Evolutionary conservation across 2,329 filamentous ascomycete genomes (phyloP).

Genomic region (Ilyonectria robusta): DNA sequence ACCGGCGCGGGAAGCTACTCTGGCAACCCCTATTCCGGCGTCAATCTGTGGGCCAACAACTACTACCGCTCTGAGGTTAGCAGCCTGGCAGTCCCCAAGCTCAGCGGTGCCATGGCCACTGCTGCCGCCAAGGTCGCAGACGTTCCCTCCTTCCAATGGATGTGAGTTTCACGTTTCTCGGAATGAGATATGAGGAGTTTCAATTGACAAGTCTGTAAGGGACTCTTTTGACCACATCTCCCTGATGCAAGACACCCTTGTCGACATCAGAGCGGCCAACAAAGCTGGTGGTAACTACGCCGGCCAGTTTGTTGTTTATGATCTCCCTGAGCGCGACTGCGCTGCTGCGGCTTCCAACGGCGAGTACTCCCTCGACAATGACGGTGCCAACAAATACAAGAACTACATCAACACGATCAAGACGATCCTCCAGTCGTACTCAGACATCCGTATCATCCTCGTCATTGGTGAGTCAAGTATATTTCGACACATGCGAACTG

Average conservation of each 20-base stretch:
- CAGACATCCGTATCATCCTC: conserved; percentile 60
- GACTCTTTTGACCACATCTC: conserved; percentile 66
- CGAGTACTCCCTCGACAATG: conserved; percentile 65
- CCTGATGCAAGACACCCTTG: conserved; percentile 61
- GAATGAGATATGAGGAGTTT: rapidly evolving
- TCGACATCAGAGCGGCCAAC: conserved; percentile 58
- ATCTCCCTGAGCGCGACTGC: conserved; percentile 72
- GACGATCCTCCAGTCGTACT: conserved; percentile 57
- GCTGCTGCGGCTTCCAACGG: conserved; percentile 70
- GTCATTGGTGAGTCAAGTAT: conserved; percentile 55
- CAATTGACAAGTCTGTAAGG: conserved; percentile 48
- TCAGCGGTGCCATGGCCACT: conserved; percentile 69
- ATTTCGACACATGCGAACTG: rapidly evolving
- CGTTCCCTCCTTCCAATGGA: conserved; percentile 68
- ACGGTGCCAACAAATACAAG: conserved; percentile 69
- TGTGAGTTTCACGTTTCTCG: conserved; percentile 52
- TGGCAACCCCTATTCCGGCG: conserved; percentile 69
- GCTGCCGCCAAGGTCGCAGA: conserved; percentile 66
- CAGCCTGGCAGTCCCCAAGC: conserved; percentile 71
- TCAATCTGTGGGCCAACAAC: conserved; percentile 66
- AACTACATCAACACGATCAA: conserved; percentile 67
- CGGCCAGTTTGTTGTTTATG: conserved; percentile 68
- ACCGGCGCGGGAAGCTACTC: conserved; percentile 58
- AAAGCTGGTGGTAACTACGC: conserved; percentile 57
- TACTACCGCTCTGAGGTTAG: conserved; percentile 70